Evolutionary conservation across 140 eudicot genomes (phyloP), one percentile per base, ranked within the genome.

Genomic region (Flaveria floridana): DNA sequence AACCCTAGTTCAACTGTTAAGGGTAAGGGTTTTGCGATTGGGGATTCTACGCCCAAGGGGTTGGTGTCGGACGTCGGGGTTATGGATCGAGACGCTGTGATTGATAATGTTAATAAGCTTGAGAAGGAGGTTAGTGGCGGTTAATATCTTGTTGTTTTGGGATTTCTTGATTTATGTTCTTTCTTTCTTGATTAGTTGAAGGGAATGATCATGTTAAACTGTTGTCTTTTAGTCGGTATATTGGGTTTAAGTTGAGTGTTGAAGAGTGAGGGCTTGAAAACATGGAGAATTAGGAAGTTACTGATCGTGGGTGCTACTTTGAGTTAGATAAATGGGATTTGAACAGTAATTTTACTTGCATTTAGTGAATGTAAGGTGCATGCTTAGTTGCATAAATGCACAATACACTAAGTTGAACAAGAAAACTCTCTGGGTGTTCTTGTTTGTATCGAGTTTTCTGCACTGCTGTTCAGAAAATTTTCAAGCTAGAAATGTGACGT

Each of bases 91-190:
- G 90, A 86, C 8, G 70, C 41, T 21, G 71, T 80, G 20, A 74
- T 67, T 78, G 83, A 85, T 39, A 90, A 77, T 68, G 75, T 94
- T 13, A 71, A 82, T 8, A 82, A 65, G 79, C 96, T 94, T 37
- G 90, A 94, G 53, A 94, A 86, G 52, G 97, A 94, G 91, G 98
- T 94, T 51, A 74, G 83, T 71, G 14, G 10, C 16, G 16, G 21
- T 74, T 82, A 12, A 3, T 77, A 3, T 72, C 47, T 67, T 58
- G 37, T 15, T 50, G 3, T 62, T 61, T 56, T 34, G 15, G 7
- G 39, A 6, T 52, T 66, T 68, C 39, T 68, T 73, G 42, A 74
- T 71, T 76, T 55, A 42, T 53, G 71, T 15, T 77, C 20, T 53
- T 30, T 77, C 20, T 77, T 78, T 52, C 34, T 65, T 57, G 48